phyloP scores from a whole-genome alignment of 2,329 filamentous ascomycete genomes.

The Pestalotiopsis sp. region DNA sequence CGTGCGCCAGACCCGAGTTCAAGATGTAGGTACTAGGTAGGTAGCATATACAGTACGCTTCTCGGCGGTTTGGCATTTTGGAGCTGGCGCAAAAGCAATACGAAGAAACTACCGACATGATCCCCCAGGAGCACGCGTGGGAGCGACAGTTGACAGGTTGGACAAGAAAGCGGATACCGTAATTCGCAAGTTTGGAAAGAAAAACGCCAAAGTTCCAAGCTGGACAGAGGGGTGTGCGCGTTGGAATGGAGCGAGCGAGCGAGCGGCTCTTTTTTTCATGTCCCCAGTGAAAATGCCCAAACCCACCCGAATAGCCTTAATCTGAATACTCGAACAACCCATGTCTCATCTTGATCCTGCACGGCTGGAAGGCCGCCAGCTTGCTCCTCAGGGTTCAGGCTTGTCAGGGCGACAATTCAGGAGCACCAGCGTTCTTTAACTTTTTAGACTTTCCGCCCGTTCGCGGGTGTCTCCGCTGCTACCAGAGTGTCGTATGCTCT shows the following conservation, averaged over 20 bases:
- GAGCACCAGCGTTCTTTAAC: not conserved
- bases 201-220: no score
- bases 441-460: not conserved
- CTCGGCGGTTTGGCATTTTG: no score
- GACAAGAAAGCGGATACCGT: no score
- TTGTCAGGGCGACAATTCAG: not conserved
- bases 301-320: conserved; percentile 16
- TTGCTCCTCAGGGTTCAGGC: not conserved
- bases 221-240: no score
- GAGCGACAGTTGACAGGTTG: no score
- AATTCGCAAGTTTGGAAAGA: no score
- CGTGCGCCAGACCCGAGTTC: no score
- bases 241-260: not conserved
- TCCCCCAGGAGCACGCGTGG: no score
- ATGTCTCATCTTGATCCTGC: conserved; percentile 13
- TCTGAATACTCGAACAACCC: conserved; percentile 17
- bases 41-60: no score
- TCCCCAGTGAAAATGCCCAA: not conserved
- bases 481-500: not conserved
- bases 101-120: no score
- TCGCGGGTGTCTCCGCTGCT: conserved; percentile 9
- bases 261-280: not conserved
- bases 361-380: not conserved
- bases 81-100: no score
- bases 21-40: no score